Conservation (phyloP, 768 basidiomycete species). For the Amanita pallidorosea region DNA sequence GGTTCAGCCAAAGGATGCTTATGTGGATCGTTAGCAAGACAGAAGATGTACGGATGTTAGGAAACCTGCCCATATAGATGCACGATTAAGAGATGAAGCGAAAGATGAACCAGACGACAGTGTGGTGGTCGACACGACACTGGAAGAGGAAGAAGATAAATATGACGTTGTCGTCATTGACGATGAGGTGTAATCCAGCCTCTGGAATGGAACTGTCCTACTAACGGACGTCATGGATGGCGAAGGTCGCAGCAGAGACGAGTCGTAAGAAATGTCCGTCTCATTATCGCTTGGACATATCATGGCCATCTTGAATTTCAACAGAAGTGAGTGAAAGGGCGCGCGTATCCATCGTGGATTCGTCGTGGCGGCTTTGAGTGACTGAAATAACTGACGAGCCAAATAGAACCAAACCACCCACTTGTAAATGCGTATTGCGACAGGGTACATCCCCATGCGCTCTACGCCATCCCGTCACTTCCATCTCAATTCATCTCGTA, state of each 20-base stretch:
- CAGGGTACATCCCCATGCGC: conserved; percentile 48
- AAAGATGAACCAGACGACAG: background rate
- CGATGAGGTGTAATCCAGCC: background rate
- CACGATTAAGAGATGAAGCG: background rate
- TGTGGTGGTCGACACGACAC: background rate
- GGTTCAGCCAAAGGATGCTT: background rate
- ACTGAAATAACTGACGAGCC: no score
- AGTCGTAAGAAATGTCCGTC: background rate
- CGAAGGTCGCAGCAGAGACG: background rate
- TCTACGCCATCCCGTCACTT: conserved; percentile 56
- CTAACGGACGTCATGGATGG: background rate
- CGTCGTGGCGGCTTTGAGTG: no score
- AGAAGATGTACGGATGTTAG: background rate
- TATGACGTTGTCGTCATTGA: background rate
- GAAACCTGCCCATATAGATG: background rate
- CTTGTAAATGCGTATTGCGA: background rate
- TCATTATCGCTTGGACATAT: background rate
- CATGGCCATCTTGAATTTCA: background rate
- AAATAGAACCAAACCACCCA: background rate
- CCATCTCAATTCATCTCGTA: conserved; percentile 58
- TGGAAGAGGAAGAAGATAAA: background rate
- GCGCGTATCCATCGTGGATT: background rate
- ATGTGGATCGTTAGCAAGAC: background rate
- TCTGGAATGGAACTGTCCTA: background rate
- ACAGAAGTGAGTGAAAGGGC: background rate